A percentile compares a stretch with the other conserved stretches of the same genome.
Evolutionary conservation across 2,329 filamentous ascomycete genomes (phyloP).

Genomic region (Chaetomiaceae sp.): DNA sequence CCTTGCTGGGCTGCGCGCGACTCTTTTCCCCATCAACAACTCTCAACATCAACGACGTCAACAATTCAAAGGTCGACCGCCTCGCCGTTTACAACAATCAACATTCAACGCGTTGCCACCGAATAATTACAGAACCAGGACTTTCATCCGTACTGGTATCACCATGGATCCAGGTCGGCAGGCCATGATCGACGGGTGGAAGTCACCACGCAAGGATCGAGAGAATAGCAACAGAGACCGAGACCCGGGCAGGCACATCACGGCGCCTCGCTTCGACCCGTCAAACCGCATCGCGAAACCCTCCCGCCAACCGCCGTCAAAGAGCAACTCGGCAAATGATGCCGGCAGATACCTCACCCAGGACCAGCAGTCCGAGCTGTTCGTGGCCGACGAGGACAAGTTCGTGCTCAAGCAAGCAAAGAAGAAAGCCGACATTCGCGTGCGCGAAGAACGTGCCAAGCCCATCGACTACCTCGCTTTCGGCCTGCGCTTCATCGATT

Average conservation of each 20-base stretch:
- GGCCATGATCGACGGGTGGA: slow-evolving; percentile 49
- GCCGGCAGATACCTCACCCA: slow-evolving; percentile 55
- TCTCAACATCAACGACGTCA: no score
- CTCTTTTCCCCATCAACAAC: no score
- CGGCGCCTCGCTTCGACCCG: slow-evolving; percentile 51
- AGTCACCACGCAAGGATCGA: slow-evolving; percentile 37
- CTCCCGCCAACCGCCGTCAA: slow-evolving; percentile 30
- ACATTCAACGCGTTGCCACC: slow-evolving; percentile 4
- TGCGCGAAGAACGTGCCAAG: slow-evolving; percentile 83
- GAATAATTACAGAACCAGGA: not conserved
- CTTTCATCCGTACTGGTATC: no score
- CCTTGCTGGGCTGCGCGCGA: no score
- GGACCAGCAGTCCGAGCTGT: slow-evolving; percentile 73
- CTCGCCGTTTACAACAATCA: not conserved
- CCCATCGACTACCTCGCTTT: slow-evolving; percentile 93
- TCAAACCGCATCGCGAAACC: slow-evolving; percentile 54
- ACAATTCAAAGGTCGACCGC: no score
- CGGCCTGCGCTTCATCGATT: slow-evolving; percentile 81
- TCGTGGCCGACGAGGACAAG: slow-evolving; percentile 90
- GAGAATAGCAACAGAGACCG: slow-evolving; percentile 48
- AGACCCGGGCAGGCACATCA: slow-evolving; percentile 48
- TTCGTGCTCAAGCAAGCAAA: slow-evolving; percentile 97
- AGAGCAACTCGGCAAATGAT: slow-evolving; percentile 26
- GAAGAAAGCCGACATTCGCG: slow-evolving; percentile 93
- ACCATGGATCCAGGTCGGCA: slow-evolving; percentile 52